A percentile compares a stretch with the other conserved stretches of the same genome.
These are phyloP conservation scores for Malassezia slooffiae DNA, from an alignment of 1,284 basidiomycete genomes.

Conservation along the genomic window DNA sequence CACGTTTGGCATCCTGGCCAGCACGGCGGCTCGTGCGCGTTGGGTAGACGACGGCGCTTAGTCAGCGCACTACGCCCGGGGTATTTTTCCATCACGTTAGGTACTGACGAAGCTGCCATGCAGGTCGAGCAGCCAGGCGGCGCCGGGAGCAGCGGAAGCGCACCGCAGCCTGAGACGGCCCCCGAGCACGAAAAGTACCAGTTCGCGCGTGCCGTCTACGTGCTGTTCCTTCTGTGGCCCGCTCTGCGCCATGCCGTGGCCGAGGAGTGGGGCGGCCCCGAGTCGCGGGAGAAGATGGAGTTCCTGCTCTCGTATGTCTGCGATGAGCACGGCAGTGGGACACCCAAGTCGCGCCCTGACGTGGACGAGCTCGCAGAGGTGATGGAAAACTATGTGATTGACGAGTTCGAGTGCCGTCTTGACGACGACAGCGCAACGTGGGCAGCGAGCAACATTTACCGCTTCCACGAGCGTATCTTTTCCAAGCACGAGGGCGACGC, in stretches of 20 bases:
- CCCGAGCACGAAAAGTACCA: constrained; percentile 34
- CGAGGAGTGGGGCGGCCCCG: constrained; percentile 40
- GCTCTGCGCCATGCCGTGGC: constrained; percentile 39
- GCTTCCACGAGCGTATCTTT: constrained; percentile 28
- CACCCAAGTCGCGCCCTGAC: constrained; percentile 24
- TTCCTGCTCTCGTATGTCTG: constrained; percentile 38
- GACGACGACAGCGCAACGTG: constrained; percentile 34
- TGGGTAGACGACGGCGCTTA: too few relatives aligned
- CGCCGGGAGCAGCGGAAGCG: constrained; percentile 6
- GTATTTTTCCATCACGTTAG: too few relatives aligned
- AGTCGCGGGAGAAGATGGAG: constrained; percentile 34
- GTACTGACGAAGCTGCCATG: too few relatives aligned
- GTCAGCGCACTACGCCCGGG: too few relatives aligned
- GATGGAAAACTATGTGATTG: constrained; percentile 33
- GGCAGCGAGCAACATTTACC: constrained; percentile 31
- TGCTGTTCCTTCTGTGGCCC: constrained; percentile 39
- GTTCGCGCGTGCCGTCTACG: constrained; percentile 36
- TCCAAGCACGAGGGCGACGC: constrained; percentile 18
- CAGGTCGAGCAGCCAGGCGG: constrained; percentile 12
- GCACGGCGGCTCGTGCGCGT: background rate
- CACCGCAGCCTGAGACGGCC: too few relatives aligned
- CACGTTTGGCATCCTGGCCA: constrained; percentile 29
- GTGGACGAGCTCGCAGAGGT: constrained; percentile 38
- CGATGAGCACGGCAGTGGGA: constrained; percentile 30
- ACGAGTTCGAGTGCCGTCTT: constrained; percentile 39